Evolutionary conservation across 2,329 filamentous ascomycete species (phyloP).

Genomic region (Cladosporium oxysporum): DNA sequence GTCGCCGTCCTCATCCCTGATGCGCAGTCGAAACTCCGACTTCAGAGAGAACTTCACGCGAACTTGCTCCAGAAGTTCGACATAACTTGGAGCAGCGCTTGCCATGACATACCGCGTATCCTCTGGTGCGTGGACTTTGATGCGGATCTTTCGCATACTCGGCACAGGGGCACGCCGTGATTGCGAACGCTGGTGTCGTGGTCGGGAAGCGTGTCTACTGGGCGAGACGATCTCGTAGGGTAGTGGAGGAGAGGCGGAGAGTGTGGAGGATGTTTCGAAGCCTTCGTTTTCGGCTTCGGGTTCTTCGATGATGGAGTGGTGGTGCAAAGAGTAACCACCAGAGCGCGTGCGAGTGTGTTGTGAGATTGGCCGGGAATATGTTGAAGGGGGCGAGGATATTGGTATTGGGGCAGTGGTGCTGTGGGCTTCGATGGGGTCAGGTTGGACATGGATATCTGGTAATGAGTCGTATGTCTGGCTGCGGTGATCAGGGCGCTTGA

Average conservation of each 20-base stretch:
- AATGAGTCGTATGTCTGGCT: slow-evolving; percentile 55
- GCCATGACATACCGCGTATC: slow-evolving; percentile 95
- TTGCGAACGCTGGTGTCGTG: slow-evolving; percentile 52
- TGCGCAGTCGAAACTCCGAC: slow-evolving; percentile 82
- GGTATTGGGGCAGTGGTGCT: slow-evolving; percentile 26
- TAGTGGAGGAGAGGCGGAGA: slow-evolving; percentile 55
- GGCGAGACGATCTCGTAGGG: slow-evolving; percentile 62
- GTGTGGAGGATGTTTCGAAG: slow-evolving; percentile 53
- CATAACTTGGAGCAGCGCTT: slow-evolving; percentile 59
- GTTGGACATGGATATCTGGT: slow-evolving; percentile 64
- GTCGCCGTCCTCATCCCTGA: slow-evolving; percentile 83
- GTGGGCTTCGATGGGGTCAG: slow-evolving; percentile 41
- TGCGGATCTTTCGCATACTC: slow-evolving; percentile 73
- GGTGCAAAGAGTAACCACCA: slow-evolving; percentile 34
- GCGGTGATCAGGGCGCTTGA: slow-evolving; percentile 55
- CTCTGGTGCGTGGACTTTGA: slow-evolving; percentile 84
- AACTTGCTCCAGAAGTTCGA: slow-evolving; percentile 76
- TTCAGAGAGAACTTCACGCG: slow-evolving; percentile 81
- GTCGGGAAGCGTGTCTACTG: slow-evolving; percentile 21
- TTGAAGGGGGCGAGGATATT: slow-evolving; percentile 18
- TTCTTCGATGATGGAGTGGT: slow-evolving; percentile 72
- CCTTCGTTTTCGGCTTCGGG: slow-evolving; percentile 71
- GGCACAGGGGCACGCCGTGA: slow-evolving; percentile 38
- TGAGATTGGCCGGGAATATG: slow-evolving; percentile 22
- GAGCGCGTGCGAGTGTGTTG: slow-evolving; percentile 35